Evolutionary conservation across 768 basidiomycete genomes (phyloP).

Genomic region (Termitomyces sp.): DNA sequence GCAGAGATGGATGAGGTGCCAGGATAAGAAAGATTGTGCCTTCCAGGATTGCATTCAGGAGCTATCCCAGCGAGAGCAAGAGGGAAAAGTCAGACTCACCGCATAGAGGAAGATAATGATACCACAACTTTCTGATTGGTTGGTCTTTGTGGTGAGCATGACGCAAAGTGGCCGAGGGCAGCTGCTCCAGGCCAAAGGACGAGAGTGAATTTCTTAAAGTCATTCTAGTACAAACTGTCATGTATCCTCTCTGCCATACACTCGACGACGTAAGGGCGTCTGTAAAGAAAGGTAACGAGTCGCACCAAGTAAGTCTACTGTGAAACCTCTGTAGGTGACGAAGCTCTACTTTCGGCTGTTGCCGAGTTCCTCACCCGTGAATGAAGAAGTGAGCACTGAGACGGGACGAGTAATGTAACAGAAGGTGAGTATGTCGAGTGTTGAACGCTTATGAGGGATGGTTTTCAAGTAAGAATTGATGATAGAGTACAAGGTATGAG

Average conservation of each 20-base stretch:
- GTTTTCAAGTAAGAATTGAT: background rate
- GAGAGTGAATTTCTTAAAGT: slow-evolving; percentile 13
- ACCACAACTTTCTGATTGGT: slow-evolving; percentile 41
- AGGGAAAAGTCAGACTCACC: slow-evolving; percentile 31
- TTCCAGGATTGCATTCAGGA: background rate
- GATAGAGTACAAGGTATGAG: too few relatives aligned
- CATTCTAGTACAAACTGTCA: slow-evolving; percentile 12
- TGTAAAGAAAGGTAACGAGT: background rate
- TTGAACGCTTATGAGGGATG: background rate
- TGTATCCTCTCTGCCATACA: slow-evolving; percentile 6
- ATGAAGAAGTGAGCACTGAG: background rate
- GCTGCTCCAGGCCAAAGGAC: slow-evolving; percentile 15
- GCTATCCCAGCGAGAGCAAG: too few relatives aligned
- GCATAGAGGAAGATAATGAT: slow-evolving; percentile 51
- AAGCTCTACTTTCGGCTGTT: background rate
- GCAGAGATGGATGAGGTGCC: slow-evolving; percentile 68
- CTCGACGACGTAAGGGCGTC: background rate
- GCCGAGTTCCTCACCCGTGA: background rate
- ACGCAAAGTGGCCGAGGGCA: slow-evolving; percentile 3
- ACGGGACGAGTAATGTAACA: background rate
- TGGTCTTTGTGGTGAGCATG: slow-evolving; percentile 14
- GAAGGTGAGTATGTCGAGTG: background rate
- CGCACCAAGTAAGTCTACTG: background rate
- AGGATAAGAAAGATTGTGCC: slow-evolving; percentile 51
- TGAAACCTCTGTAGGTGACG: background rate